phyloP scores from a whole-genome alignment of 208 protist species.

The Trypanosoma grayi region DNA sequence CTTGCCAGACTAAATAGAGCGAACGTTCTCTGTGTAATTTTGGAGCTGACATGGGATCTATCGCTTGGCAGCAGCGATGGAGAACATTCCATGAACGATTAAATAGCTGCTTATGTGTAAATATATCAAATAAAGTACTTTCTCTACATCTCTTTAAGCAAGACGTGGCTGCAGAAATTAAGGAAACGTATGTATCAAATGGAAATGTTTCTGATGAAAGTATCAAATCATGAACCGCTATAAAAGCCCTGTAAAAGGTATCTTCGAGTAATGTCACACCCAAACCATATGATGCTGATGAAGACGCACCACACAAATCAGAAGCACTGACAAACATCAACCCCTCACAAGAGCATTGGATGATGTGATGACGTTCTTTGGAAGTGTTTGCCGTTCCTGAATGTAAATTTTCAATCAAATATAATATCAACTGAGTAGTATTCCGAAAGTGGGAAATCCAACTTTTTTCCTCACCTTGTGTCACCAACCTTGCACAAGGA shows the following conservation, averaged over 20 bases:
- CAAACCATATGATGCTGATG: not conserved
- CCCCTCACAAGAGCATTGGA: constrained; percentile 7
- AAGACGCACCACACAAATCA: not conserved
- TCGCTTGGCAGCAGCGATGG: constrained; percentile 21
- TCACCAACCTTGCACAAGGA: not conserved
- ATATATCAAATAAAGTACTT: constrained; percentile 8
- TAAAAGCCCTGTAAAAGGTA: constrained; percentile 18
- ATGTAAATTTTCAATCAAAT: not conserved
- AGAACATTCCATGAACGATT: constrained; percentile 23
- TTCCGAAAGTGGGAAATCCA: not conserved
- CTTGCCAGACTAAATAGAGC: constrained; percentile 3
- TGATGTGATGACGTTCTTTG: constrained; percentile 5
- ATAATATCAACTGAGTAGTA: not conserved
- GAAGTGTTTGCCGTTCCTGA: not conserved
- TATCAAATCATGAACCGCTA: constrained; percentile 11
- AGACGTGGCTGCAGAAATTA: constrained; percentile 7
- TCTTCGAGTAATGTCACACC: constrained; percentile 5
- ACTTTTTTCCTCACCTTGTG: not conserved
- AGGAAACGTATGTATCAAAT: constrained; percentile 8
- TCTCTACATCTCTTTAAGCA: not conserved
- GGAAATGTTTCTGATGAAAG: constrained; percentile 6
- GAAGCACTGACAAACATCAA: not conserved
- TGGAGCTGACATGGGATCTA: constrained; percentile 16
- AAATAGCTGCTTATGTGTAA: constrained; percentile 19
- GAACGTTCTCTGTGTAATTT: constrained; percentile 6